Base-by-base conservation (phyloP, 2,329 filamentous ascomycete genomes). In the Cladosporium sp. region DNA sequence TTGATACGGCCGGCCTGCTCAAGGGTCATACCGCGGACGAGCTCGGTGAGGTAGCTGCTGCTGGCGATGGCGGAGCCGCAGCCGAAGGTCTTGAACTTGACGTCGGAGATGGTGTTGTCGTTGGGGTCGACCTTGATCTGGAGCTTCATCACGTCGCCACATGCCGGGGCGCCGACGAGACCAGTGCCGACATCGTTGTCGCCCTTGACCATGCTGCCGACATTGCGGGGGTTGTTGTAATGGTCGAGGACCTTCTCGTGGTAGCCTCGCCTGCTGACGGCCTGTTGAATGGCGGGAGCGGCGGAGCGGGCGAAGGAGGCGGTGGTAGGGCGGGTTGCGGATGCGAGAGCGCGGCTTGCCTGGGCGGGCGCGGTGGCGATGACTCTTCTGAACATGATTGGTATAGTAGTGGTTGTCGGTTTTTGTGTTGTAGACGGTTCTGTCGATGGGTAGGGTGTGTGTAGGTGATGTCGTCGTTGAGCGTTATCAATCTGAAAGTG, bases 81-180 rank as follows among this genome's bases (percentile, higher is more conserved):
- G 45, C 91, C 91, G 67, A 96, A 96, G 0, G 91, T 96, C 83
- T 96, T 96, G 82, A 96, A 96, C 73, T 94, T 93, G 68, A 95
- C 91, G 62, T 96, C 92, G 62, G 84, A 84, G 67, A 96, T 96
- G 60, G 84, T 92, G 69, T 93, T 88, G 63, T 83, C 88, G 61
- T 85, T 78, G 57, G 88, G 87, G 72, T 96, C 90, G 62, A 96
- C 91, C 52, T 88, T 85, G 72, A 95, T 95, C 75, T 94, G 88
- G 29, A 95, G 79, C 72, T 93, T 93, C 86, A 95, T 94, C 54
- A 95, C 89, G 69, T 95, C 89, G 70, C 89, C 89, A 66, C 88
- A 92, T 27, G 89, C 89, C 43, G 89, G 89, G n/a, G 89, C 88
- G 59, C 88, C 83, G 57, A 96, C 91, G 48, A 96, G 85, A 38